Evolutionary conservation across 1,139 yeast species (phyloP), one percentile per base, ranked within the genome.

Genomic region (Blastobotrys apis): DNA sequence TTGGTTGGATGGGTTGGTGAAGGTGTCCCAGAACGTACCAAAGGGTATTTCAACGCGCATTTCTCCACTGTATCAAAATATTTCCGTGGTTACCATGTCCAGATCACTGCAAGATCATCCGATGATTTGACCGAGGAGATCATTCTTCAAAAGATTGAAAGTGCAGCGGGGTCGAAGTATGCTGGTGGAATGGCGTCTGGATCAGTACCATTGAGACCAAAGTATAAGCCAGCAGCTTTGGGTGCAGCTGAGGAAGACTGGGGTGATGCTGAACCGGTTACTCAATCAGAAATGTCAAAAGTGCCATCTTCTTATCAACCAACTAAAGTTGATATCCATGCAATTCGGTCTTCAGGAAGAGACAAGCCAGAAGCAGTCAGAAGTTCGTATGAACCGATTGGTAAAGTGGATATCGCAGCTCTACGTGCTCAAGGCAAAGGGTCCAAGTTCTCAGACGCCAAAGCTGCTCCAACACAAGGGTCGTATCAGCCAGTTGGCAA

Each of bases 131-230:
- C 85, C 55, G 85, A 84, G 39, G 73, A 75, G 27, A 94, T 84
- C 50, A 77, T 92, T 52, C 65, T 87, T 54, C 74, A 79, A 45
- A 80, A 87, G 56, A 81, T 94, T 41, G 81, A 86, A 53, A 84
- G 87, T 53, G 96, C 98, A 33, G 85, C 97, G 1, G 98, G 98
- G 56, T 96, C 98, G 20, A 80, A 95, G 61, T 92, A 92, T 67
- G 77, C 80, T 45, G 47, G 54, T 12, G 45, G 53, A 17, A 15
- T 22, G 23, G 47, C 40, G 4, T 48, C 65, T 4, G 56, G 58
- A 40, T 54, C 67, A 9, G 62, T 62, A 13, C 58, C 66, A 31
- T 55, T 65, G 23, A 56, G 59, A 47, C 70, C 71, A 53, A 67
- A 43, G 41, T 66, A 66, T 53, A 50, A 54, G 17, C 53, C 58